Evolutionary conservation across 2,329 filamentous ascomycete genomes (phyloP).

Genomic region (Pseudodiploospora longispora): DNA sequence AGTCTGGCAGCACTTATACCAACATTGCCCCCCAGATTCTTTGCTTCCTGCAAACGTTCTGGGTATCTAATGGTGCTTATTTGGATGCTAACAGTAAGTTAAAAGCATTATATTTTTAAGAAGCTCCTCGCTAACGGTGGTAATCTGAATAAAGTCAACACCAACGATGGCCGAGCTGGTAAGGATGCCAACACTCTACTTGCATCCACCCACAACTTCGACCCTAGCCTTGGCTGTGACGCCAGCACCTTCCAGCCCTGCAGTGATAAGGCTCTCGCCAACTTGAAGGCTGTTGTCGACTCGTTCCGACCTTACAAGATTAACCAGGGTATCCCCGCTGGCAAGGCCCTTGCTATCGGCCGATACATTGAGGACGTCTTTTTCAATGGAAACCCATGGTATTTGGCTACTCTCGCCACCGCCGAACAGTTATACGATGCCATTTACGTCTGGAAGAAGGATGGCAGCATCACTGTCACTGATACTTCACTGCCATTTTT

Average conservation of each 20-base stretch:
- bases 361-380: conserved; percentile 68
- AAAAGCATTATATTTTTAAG: background rate
- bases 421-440: conserved; percentile 77
- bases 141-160: conserved; percentile 36
- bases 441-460: conserved; percentile 59
- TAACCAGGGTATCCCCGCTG: conserved; percentile 56
- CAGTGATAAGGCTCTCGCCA: conserved; percentile 59
- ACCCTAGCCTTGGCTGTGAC: conserved; percentile 58
- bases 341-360: conserved; percentile 54
- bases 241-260: conserved; percentile 71
- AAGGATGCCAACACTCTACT: conserved; percentile 67
- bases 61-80: conserved; percentile 52
- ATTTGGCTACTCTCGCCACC: conserved; percentile 65
- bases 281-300: conserved; percentile 68
- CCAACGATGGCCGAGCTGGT: conserved; percentile 53
- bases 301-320: conserved; percentile 68
- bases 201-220: conserved; percentile 59
- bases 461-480: conserved; percentile 57
- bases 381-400: conserved; percentile 76
- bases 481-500: conserved; percentile 64
- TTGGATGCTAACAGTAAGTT: conserved; percentile 55
- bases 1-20: conserved; percentile 51
- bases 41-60: conserved; percentile 69
- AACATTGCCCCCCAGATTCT: conserved; percentile 61
- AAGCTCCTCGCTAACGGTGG: background rate